These are phyloP conservation scores for Ophiostoma himal-ulmi DNA, from an alignment of 2,329 filamentous ascomycete genomes.

Conservation along the genomic window DNA sequence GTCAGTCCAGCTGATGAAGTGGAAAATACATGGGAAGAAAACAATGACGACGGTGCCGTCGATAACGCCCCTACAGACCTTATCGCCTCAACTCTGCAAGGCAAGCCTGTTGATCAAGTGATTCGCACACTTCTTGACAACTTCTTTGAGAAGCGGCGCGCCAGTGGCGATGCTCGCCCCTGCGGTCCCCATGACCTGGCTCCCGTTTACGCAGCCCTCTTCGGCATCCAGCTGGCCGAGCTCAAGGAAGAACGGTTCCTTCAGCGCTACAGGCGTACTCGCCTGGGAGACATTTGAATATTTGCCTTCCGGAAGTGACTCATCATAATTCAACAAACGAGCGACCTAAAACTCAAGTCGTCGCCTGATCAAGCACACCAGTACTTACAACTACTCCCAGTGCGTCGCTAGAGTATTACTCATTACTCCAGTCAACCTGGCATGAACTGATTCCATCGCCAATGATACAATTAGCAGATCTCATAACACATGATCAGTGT, in stretches of 20 bases:
- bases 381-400: too few relatives aligned
- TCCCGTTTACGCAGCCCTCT: neutral
- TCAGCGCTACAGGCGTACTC: neutral
- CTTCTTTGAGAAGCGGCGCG: constrained; percentile 2
- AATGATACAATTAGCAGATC: too few relatives aligned
- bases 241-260: neutral
- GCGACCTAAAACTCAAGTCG: too few relatives aligned
- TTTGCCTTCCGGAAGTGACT: neutral
- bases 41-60: neutral
- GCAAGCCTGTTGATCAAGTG: neutral
- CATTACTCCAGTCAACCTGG: too few relatives aligned
- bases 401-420: too few relatives aligned
- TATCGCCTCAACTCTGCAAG: neutral
- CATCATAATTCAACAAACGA: neutral
- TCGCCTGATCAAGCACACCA: too few relatives aligned
- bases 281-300: neutral
- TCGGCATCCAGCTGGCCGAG: neutral
- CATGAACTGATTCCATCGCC: too few relatives aligned
- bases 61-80: neutral
- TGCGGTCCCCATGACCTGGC: neutral
- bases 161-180: neutral
- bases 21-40: neutral
- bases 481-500: too few relatives aligned
- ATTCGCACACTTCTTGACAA: neutral
- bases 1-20: neutral